Conservation (phyloP, 495 filamentous ascomycete genomes). For the Poronia punctata region DNA sequence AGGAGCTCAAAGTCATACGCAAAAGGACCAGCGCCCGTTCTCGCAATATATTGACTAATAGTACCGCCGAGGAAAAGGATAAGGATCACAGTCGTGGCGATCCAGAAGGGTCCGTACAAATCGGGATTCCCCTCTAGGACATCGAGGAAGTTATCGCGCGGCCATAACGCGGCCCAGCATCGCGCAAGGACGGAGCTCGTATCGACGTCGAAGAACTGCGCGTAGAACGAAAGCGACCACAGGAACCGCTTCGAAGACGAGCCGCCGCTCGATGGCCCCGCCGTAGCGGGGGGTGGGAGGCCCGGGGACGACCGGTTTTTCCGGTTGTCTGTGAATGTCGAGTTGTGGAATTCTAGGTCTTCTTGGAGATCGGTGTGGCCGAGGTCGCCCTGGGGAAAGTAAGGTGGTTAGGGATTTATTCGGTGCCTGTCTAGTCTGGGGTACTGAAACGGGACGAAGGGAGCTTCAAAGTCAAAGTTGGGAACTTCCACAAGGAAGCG, state of each 20-base stretch:
- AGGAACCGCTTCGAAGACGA: conserved; percentile 72
- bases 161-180: conserved; percentile 78
- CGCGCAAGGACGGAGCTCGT: conserved; percentile 78
- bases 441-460: too few species aligned
- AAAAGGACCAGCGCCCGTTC: conserved; percentile 34
- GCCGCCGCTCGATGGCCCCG: conserved; percentile 34
- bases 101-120: conserved; percentile 93
- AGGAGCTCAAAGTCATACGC: conserved; percentile 86
- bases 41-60: conserved; percentile 77
- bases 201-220: conserved; percentile 97
- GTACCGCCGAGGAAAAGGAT: conserved; percentile 94
- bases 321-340: conserved; percentile 52
- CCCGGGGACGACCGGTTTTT: conserved; percentile 41
- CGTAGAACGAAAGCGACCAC: conserved; percentile 90
- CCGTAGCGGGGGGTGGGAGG: conserved; percentile 57
- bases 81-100: conserved; percentile 93
- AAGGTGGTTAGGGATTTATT: conserved; percentile 18
- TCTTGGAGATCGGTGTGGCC: conserved; percentile 97
- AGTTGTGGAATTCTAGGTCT: conserved; percentile 97
- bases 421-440: too few species aligned
- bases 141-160: conserved; percentile 89
- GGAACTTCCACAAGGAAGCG: too few species aligned
- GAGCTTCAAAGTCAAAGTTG: too few species aligned
- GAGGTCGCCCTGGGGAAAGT: conserved; percentile 69
- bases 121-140: conserved; percentile 96